These are phyloP conservation scores for Yamadazyma aaseri DNA, from an alignment of 1,139 yeast species.

Conservation along the genomic window DNA sequence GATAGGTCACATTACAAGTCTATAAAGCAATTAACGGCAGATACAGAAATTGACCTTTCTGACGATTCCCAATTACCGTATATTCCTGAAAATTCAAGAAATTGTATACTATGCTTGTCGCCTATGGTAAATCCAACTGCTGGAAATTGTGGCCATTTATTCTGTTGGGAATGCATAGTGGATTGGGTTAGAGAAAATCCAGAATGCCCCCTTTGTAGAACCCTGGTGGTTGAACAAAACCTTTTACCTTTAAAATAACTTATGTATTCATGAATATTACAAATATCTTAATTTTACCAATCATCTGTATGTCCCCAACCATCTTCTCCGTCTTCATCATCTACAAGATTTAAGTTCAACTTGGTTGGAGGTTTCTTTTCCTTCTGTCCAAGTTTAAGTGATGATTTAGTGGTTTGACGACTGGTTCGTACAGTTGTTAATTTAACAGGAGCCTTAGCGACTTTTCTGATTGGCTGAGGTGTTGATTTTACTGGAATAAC, in stretches of 20 bases:
- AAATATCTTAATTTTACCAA: conserved; percentile 21
- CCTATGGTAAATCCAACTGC: conserved; percentile 80
- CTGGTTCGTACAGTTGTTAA: conserved; percentile 10
- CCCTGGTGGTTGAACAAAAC: conserved; percentile 69
- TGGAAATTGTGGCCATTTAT: conserved; percentile 88
- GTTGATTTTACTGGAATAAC: conserved; percentile 10
- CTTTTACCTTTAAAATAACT: conserved; percentile 60
- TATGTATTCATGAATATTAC: not conserved
- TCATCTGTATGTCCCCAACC: conserved; percentile 52
- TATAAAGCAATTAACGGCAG: conserved; percentile 19
- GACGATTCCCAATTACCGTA: conserved; percentile 61
- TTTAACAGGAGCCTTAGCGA: too few species aligned
- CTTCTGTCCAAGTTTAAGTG: conserved; percentile 27
- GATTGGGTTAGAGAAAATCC: conserved; percentile 89
- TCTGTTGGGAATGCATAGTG: conserved; percentile 88
- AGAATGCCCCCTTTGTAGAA: conserved; percentile 92
- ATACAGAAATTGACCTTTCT: conserved; percentile 44
- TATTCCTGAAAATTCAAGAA: conserved; percentile 67
- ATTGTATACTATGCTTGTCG: conserved; percentile 81
- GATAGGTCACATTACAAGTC: conserved; percentile 13
- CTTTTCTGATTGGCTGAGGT: too few species aligned
- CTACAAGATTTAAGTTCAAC: conserved; percentile 39
- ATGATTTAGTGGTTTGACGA: conserved; percentile 10
- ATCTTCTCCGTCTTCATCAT: conserved; percentile 46
- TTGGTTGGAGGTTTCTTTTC: conserved; percentile 23